Conservation (phyloP, 140 eudicot genomes). For the Bidens hawaiensis region DNA sequence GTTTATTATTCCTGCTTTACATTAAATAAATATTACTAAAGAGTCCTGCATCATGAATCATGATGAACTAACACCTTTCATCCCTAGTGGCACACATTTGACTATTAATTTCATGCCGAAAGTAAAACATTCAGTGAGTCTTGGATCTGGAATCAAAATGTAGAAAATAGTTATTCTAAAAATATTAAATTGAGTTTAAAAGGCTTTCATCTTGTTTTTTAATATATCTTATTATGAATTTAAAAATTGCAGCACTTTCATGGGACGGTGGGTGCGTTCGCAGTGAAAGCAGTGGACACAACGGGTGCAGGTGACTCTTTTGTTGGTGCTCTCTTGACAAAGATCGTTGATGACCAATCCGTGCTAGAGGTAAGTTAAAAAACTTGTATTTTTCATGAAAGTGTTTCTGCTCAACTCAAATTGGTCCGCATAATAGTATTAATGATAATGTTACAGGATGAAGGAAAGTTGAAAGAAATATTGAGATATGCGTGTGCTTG, state of each 20-base stretch:
- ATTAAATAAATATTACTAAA: conserved; percentile 4
- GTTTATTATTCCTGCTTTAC: conserved; percentile 5
- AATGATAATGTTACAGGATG: conserved; percentile 42
- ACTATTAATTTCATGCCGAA: conserved; percentile 22
- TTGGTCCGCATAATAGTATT: background rate
- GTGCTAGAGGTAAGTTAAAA: conserved; percentile 47
- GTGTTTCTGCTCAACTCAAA: background rate
- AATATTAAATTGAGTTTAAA: background rate
- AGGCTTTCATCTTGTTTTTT: background rate
- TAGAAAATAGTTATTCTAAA: background rate
- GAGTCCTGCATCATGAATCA: conserved; percentile 24
- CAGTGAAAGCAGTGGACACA: conserved; percentile 77
- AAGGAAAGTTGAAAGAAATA: conserved; percentile 57
- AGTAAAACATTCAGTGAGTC: conserved; percentile 2
- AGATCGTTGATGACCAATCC: conserved; percentile 66
- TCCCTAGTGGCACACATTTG: conserved; percentile 15
- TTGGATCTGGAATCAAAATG: conserved; percentile 2
- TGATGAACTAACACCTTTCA: conserved; percentile 13
- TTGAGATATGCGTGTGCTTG: conserved; percentile 75
- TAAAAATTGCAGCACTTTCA: conserved; percentile 49
- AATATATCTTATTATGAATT: background rate
- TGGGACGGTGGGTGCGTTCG: conserved; percentile 56
- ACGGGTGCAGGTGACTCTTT: conserved; percentile 97
- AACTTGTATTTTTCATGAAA: background rate
- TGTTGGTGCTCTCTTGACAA: conserved; percentile 73